Percentiles rank a stretch among this genome's conserved stretches.
Conservation (phyloP, 768 basidiomycete genomes). For the Dendrothele bispora region DNA sequence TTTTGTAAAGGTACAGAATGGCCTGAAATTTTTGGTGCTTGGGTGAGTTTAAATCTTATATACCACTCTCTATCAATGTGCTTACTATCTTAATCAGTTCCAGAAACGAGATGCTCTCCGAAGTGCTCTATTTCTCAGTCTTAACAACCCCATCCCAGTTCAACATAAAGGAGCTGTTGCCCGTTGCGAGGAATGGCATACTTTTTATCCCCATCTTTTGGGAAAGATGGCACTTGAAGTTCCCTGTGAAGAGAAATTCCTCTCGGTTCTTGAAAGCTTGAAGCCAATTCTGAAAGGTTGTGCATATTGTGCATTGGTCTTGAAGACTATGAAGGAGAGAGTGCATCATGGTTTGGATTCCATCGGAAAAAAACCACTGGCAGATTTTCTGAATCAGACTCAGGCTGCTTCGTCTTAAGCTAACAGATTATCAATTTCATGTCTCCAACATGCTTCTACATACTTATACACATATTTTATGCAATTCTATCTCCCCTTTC, state of each 20-base stretch:
- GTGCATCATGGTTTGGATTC: not conserved
- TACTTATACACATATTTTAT: no score
- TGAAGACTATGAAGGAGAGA: not conserved
- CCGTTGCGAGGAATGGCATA: constrained; percentile 1
- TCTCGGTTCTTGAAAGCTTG: not conserved
- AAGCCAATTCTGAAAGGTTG: not conserved
- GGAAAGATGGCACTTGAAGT: not conserved
- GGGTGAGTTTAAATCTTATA: not conserved
- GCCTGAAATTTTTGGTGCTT: constrained; percentile 4
- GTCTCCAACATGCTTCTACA: no score
- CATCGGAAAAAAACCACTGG: not conserved
- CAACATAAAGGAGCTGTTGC: not conserved
- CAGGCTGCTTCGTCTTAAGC: no score
- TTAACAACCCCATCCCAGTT: not conserved
- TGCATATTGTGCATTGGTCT: not conserved
- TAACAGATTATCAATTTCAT: no score
- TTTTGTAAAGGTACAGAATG: not conserved
- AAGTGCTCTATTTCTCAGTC: not conserved
- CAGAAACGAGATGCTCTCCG: not conserved
- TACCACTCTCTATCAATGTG: not conserved
- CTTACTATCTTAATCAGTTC: not conserved
- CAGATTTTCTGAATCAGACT: not conserved
- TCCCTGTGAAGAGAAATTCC: not conserved
- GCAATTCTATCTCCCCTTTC: no score
- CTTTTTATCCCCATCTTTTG: not conserved